Conservation (phyloP, 768 basidiomycete species). For the Tricholoma furcatifolium region DNA sequence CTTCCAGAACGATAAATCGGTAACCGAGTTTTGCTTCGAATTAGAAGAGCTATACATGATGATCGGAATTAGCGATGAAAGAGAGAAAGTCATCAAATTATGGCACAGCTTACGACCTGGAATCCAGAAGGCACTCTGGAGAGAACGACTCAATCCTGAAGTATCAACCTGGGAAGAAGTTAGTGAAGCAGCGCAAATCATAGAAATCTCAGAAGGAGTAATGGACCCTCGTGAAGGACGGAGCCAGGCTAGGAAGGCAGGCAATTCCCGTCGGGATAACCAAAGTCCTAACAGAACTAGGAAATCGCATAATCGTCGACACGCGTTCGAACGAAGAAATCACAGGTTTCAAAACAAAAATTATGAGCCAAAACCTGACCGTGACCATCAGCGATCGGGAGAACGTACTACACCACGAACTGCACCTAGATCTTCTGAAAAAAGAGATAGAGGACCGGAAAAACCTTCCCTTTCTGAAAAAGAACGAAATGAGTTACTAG, state of each 20-base stretch:
- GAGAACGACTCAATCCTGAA: conserved; percentile 8
- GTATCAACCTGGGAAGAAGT: conserved; percentile 9
- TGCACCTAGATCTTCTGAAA: too few relatives aligned
- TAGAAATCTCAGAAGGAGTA: conserved; percentile 7
- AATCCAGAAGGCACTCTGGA: conserved; percentile 6
- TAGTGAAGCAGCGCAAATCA: conserved; percentile 8
- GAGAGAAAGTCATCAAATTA: conserved; percentile 29
- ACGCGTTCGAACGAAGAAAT: background rate
- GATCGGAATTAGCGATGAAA: too few relatives aligned
- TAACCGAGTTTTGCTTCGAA: too few relatives aligned
- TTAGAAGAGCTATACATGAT: too few relatives aligned
- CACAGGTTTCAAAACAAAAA: too few relatives aligned
- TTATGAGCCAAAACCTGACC: too few relatives aligned
- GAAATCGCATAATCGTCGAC: background rate
- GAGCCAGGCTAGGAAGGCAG: too few relatives aligned
- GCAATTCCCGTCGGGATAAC: background rate
- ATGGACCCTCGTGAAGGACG: background rate
- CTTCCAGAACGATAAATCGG: too few relatives aligned
- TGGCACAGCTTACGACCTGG: conserved; percentile 17
- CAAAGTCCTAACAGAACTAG: too few relatives aligned
- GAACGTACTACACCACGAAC: too few relatives aligned
- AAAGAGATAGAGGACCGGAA: too few relatives aligned
- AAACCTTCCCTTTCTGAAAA: too few relatives aligned
- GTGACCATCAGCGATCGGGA: background rate
- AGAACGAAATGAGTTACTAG: conserved; percentile 4